Evolutionary conservation across 176 grass and related monocot species (phyloP), one percentile per base, ranked within the genome.

Genomic region (Raddia distichophylla): DNA sequence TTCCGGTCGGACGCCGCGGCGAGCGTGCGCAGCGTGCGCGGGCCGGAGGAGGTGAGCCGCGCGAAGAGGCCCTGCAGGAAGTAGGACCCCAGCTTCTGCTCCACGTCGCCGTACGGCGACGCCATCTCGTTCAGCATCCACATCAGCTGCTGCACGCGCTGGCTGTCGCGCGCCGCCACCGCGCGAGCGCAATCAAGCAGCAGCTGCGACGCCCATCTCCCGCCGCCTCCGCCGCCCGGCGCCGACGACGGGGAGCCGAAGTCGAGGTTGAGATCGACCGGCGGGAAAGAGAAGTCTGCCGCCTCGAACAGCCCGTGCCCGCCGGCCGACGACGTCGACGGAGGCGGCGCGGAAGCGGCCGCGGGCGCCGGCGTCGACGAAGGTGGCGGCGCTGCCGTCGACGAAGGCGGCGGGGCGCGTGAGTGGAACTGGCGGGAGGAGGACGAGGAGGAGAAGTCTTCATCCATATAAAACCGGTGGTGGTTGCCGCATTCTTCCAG

Each of bases 121-220:
- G 96, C 88, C 6, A 99, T 84, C 91, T 99, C 93, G 79, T 99
- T 99, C 32, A 99, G 91, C 93, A 99, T 99, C 96, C 93, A 99
- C 89, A 94, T 93, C 3, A 99, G 85, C 91, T 99, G 96, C 85
- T 99, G 96, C 58, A 94, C 96, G 9, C 96, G 86, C 78, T 93
- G 90, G 82, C 90, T 93, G 76, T 99, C 93, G 11, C 86, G 89
- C 7, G 75, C 71, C 2, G 89, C 84, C 8, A 98, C 90, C 5
- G 96, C 86, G 7, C 89, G 90, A 1, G 96, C 90, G 80, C 92
- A 93, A 81, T 95, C 90, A 18, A 91, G 73, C 8, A 99, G 91
- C 42, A 95, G 93, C 79, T 98, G 90, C 48, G 60, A 71, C 0
- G 90, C 93, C 92, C 92, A 94, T 33, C 86, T 59, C 3, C 95